A percentile compares a stretch with the other conserved stretches of the same genome.
phyloP scores from a whole-genome alignment of 164 flowering plant genomes.

The Chloranthus sessilifolius region DNA sequence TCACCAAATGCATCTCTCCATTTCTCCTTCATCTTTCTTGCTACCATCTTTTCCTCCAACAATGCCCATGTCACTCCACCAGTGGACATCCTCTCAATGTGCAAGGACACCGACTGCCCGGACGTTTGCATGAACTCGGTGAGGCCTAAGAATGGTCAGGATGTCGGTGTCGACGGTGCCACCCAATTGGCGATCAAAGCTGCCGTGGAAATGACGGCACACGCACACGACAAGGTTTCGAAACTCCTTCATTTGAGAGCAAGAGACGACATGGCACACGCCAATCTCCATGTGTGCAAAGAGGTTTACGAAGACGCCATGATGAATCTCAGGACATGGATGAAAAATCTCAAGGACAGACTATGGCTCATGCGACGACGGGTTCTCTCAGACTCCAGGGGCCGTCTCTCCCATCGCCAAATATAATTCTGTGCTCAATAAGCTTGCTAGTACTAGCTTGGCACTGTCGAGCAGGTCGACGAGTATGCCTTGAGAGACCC shows the following conservation, averaged over 20 bases:
- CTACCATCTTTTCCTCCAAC: too few species aligned
- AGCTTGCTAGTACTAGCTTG: conserved; percentile 7
- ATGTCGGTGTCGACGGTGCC: not conserved
- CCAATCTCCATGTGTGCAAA: conserved; percentile 2
- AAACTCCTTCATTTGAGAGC: not conserved
- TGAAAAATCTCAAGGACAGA: not conserved
- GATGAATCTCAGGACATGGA: not conserved
- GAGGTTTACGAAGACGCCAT: conserved; percentile 9
- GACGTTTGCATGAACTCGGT: conserved; percentile 8
- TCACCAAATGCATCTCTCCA: too few species aligned
- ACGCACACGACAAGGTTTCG: not conserved
- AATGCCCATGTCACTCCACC: too few species aligned
- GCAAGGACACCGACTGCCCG: conserved; percentile 9
- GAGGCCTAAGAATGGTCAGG: not conserved
- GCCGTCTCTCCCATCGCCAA: not conserved
- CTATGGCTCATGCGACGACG: conserved; percentile 2
- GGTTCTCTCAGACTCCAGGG: conserved; percentile 5
- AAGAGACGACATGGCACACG: not conserved
- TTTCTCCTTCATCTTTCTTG: too few species aligned
- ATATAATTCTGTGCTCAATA: not conserved
- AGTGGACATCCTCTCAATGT: too few species aligned
- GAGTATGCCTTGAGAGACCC: too few species aligned
- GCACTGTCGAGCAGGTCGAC: not conserved
- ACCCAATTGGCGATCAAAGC: conserved; percentile 3
- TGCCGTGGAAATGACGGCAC: not conserved